These are phyloP conservation scores for Amanita thiersii DNA, from an alignment of 768 basidiomycete genomes.

Conservation along the genomic window DNA sequence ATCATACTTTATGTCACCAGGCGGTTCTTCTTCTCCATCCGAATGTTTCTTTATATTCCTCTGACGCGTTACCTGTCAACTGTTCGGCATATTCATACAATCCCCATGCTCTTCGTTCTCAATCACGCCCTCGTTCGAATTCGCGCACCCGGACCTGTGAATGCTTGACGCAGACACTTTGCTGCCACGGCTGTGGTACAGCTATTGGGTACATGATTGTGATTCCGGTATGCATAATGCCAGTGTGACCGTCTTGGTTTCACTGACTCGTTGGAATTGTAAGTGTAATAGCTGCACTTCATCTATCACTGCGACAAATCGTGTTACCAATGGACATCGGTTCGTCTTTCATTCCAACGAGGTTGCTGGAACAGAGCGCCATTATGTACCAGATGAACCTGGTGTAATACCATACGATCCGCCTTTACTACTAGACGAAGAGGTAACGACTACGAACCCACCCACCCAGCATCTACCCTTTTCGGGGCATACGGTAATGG, in stretches of 20 bases:
- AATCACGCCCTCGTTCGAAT: conserved; percentile 19
- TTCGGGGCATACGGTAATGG: conserved; percentile 3
- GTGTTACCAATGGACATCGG: conserved; percentile 76
- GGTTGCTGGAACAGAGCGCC: conserved; percentile 53
- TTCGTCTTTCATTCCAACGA: conserved; percentile 81
- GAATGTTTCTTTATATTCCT: conserved; percentile 75
- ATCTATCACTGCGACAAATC: conserved; percentile 56
- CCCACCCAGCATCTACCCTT: conserved; percentile 1
- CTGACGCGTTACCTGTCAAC: conserved; percentile 71
- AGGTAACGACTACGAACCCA: neutral
- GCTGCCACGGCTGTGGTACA: conserved; percentile 71
- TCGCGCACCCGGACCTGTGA: conserved; percentile 59
- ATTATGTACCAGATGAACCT: conserved; percentile 54
- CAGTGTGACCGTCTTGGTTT: neutral
- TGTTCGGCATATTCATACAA: conserved; percentile 59
- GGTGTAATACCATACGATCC: conserved; percentile 45
- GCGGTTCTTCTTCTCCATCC: conserved; percentile 80
- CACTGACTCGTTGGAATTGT: conserved; percentile 7
- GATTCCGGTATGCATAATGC: conserved; percentile 36
- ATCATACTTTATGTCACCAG: conserved; percentile 25
- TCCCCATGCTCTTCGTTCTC: conserved; percentile 31
- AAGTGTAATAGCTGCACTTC: conserved; percentile 69
- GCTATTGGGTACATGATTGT: conserved; percentile 79
- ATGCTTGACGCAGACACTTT: conserved; percentile 76
- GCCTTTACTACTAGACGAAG: conserved; percentile 7